These are phyloP conservation scores for Coemansia sp. DNA, from an alignment of 192 early-diverging fungal genomes.

Conservation along the genomic window DNA sequence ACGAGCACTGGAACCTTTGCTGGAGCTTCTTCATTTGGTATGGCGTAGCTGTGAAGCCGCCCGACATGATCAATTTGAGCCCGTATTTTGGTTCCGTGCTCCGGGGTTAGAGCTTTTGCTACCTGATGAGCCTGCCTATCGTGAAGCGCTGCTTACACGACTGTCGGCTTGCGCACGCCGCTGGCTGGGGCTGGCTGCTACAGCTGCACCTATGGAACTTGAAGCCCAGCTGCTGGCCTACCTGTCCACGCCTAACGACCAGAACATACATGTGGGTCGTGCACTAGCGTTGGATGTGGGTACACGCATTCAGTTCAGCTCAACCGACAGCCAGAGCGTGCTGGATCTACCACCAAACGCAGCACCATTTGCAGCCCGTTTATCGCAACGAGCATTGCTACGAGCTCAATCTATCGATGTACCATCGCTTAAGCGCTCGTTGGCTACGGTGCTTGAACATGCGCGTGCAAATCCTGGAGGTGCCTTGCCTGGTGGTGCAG, in stretches of 20 bases:
- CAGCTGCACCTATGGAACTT: constrained; percentile 67
- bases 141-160: constrained; percentile 61
- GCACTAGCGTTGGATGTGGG: constrained; percentile 68
- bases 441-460: constrained; percentile 24
- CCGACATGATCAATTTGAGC: constrained; percentile 75
- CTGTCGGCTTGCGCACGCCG: constrained; percentile 61
- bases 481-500: constrained; percentile 17
- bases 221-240: constrained; percentile 68
- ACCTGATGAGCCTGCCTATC: constrained; percentile 70
- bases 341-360: constrained; percentile 31
- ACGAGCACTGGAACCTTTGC: constrained; percentile 60
- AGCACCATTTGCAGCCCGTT: constrained; percentile 37
- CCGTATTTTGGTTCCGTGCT: constrained; percentile 63
- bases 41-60: constrained; percentile 78
- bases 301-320: constrained; percentile 23
- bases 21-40: constrained; percentile 80
- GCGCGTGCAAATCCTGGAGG: constrained; percentile 30
- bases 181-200: constrained; percentile 65
- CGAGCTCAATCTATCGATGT: constrained; percentile 28
- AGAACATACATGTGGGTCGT: constrained; percentile 66
- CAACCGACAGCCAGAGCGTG: constrained; percentile 8
- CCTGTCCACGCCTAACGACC: constrained; percentile 58
- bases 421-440: constrained; percentile 25
- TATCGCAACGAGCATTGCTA: constrained; percentile 38
- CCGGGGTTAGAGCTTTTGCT: constrained; percentile 66